phyloP scores from a whole-genome alignment of 305 asterid species.

The Salvia sclarea region DNA sequence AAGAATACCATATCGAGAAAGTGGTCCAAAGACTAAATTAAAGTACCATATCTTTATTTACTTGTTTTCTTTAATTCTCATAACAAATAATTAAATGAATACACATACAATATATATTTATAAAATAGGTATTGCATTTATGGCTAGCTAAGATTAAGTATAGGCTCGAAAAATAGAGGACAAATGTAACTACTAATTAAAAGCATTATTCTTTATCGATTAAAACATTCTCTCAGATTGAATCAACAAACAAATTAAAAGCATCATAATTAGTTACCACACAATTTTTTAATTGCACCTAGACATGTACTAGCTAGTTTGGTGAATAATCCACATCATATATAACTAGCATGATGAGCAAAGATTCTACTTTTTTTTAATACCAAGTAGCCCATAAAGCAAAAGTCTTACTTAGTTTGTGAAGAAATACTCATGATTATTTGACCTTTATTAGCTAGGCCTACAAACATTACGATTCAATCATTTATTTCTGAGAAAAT shows the following conservation, averaged over 20 bases:
- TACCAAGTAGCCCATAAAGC: not conserved
- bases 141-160: not conserved
- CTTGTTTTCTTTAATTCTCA: too few relatives aligned
- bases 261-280: slow-evolving; percentile 21
- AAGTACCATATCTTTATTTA: too few relatives aligned
- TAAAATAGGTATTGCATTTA: not conserved
- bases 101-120: too few relatives aligned
- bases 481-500: slow-evolving; percentile 22
- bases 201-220: not conserved
- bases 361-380: not conserved
- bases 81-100: too few relatives aligned
- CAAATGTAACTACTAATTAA: not conserved
- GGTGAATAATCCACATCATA: slow-evolving; percentile 35
- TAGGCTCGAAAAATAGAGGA: not conserved
- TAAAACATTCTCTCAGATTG: slow-evolving; percentile 8
- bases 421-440: slow-evolving; percentile 29
- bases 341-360: slow-evolving; percentile 20
- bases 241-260: slow-evolving; percentile 1
- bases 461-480: slow-evolving; percentile 13
- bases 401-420: slow-evolving; percentile 7
- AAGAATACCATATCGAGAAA: too few relatives aligned
- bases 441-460: not conserved
- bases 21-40: too few relatives aligned
- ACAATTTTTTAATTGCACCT: not conserved
- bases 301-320: slow-evolving; percentile 23